Evolutionary conservation across 2,329 filamentous ascomycete genomes (phyloP).

Genomic region (Stagonosporopsis vannaccii): DNA sequence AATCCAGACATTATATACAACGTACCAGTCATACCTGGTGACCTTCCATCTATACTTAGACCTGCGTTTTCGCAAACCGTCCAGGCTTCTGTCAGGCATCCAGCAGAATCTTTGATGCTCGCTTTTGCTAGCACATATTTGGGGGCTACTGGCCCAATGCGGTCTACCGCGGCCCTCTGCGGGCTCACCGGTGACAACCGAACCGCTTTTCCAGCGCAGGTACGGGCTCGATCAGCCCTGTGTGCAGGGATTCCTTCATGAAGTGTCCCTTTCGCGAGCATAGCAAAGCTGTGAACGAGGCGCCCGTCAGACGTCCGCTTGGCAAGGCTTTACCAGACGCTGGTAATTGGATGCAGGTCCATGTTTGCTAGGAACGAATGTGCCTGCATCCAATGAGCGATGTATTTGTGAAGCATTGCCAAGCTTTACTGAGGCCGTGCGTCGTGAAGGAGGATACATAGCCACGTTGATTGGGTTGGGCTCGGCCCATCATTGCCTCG

Average conservation of each 20-base stretch:
- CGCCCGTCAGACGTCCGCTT: not conserved
- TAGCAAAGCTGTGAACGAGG: not conserved
- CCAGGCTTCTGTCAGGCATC: conserved; percentile 5
- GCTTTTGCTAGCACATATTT: not conserved
- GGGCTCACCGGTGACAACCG: not conserved
- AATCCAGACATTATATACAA: not conserved
- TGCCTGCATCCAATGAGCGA: not conserved
- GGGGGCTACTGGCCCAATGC: not conserved
- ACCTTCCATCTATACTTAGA: conserved; percentile 1
- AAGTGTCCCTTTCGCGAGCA: not conserved
- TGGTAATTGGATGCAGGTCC: conserved; percentile 6
- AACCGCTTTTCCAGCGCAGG: not conserved
- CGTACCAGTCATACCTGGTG: not conserved
- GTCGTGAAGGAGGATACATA: not conserved
- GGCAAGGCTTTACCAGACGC: not conserved
- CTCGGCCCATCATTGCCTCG: not conserved
- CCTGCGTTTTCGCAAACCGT: not conserved
- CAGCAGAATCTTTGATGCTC: not conserved
- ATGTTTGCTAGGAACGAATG: not conserved
- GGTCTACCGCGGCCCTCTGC: not conserved
- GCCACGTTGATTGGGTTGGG: not conserved
- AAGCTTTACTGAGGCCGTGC: not conserved
- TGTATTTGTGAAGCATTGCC: not conserved
- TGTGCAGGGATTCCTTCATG: not conserved
- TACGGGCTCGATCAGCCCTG: conserved; percentile 3